These are phyloP conservation scores for Agastache rugosa DNA, from an alignment of 257 asterid species.

Conservation along the genomic window DNA sequence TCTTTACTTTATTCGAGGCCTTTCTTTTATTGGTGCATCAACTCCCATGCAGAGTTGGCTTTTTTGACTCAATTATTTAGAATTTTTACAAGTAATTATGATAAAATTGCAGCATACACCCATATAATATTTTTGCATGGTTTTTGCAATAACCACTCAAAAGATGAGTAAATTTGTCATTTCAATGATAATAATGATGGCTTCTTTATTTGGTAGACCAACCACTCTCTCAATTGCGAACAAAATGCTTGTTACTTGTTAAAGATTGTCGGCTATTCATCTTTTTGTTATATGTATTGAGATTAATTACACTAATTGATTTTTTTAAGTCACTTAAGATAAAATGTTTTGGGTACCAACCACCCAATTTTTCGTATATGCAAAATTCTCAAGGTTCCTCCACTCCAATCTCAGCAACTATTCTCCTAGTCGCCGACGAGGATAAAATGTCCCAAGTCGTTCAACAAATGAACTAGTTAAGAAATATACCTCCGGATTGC, in stretches of 20 bases:
- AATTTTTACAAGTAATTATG: background rate
- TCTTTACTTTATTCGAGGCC: conserved; percentile 44
- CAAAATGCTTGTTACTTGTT: conserved; percentile 1
- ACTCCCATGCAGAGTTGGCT: conserved; percentile 51
- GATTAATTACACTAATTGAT: background rate
- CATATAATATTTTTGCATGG: conserved; percentile 34
- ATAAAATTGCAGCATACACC: conserved; percentile 22
- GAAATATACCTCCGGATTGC: too few species aligned
- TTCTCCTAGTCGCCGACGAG: too few species aligned
- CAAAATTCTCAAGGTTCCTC: too few species aligned
- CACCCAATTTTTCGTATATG: too few species aligned
- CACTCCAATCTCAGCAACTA: too few species aligned
- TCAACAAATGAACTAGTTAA: too few species aligned
- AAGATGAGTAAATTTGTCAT: conserved; percentile 39
- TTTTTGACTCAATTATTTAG: conserved; percentile 26
- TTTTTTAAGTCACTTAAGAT: too few species aligned
- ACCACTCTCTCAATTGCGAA: conserved; percentile 17
- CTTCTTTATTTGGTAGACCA: conserved; percentile 43
- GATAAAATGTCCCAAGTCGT: too few species aligned
- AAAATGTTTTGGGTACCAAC: too few species aligned
- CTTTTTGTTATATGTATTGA: background rate
- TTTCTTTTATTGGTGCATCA: conserved; percentile 49
- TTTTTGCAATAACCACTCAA: conserved; percentile 20
- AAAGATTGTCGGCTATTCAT: background rate
- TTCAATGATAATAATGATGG: conserved; percentile 36